phyloP scores from a whole-genome alignment of 768 basidiomycete species.

The Hysterangium stoloniferum region DNA sequence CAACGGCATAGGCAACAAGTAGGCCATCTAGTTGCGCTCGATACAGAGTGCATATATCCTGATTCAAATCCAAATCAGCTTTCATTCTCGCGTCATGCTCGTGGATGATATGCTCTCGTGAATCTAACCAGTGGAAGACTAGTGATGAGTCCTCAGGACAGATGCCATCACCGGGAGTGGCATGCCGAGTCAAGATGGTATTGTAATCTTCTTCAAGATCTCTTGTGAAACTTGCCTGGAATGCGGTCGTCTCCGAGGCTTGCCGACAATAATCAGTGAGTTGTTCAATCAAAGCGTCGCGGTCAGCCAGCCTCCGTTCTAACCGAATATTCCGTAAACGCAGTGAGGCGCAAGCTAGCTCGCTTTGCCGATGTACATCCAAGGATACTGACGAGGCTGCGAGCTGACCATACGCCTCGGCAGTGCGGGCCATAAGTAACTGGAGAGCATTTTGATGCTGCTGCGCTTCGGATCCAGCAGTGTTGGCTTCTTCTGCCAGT shows the following conservation, averaged over 20 bases:
- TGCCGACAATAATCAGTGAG: constrained; percentile 56
- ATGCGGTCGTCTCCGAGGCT: constrained; percentile 41
- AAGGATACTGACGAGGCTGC: constrained; percentile 35
- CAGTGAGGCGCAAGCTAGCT: constrained; percentile 30
- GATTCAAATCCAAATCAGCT: neutral
- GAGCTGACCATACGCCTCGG: constrained; percentile 43
- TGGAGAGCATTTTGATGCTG: constrained; percentile 32
- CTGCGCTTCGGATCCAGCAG: constrained; percentile 23
- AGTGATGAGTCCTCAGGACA: neutral
- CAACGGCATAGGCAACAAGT: constrained; percentile 22
- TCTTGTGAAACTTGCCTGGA: constrained; percentile 24
- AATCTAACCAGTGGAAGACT: neutral
- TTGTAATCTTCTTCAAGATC: neutral
- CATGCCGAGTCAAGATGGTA: neutral
- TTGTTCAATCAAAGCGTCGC: constrained; percentile 60
- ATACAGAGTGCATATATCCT: constrained; percentile 30
- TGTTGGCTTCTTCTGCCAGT: constrained; percentile 29
- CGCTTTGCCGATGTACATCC: constrained; percentile 30
- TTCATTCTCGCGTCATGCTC: neutral
- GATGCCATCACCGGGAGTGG: too few relatives aligned
- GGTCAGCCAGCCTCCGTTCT: constrained; percentile 60
- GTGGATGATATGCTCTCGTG: neutral
- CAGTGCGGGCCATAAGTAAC: constrained; percentile 36
- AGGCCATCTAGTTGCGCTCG: constrained; percentile 29
- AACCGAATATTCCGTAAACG: constrained; percentile 43